These are phyloP conservation scores for Crucibulum cyathiforme DNA, from an alignment of 1,284 basidiomycete species.

Conservation along the genomic window DNA sequence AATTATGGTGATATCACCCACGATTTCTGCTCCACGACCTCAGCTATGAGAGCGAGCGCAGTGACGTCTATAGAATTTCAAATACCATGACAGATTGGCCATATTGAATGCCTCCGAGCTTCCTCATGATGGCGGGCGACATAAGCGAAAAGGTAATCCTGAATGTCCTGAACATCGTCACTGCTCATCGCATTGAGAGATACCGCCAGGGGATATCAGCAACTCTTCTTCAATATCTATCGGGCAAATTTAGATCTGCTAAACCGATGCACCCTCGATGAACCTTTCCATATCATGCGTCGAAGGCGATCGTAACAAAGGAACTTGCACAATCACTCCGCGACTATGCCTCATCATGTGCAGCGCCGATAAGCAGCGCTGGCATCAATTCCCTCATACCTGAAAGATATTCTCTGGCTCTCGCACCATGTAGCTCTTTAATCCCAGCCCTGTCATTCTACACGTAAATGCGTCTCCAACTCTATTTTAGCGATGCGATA, in stretches of 20 bases:
- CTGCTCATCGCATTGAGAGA: neutral
- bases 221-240: neutral
- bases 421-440: neutral
- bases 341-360: neutral
- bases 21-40: too few relatives aligned
- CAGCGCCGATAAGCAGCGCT: neutral
- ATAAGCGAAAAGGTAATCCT: too few relatives aligned
- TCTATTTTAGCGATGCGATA: neutral
- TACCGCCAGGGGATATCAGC: neutral
- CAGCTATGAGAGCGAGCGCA: too few relatives aligned
- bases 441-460: neutral
- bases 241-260: too few relatives aligned
- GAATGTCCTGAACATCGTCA: neutral
- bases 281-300: neutral
- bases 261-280: conserved; percentile 7
- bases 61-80: too few relatives aligned
- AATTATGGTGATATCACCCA: too few relatives aligned
- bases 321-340: neutral
- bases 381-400: neutral
- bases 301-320: neutral
- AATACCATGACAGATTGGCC: too few relatives aligned
- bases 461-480: conserved; percentile 1
- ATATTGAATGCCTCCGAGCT: too few relatives aligned
- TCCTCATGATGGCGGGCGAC: too few relatives aligned
- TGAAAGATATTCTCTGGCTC: neutral